Conservation (phyloP, 768 basidiomycete species). For the Macrolepiota fuliginosa region DNA sequence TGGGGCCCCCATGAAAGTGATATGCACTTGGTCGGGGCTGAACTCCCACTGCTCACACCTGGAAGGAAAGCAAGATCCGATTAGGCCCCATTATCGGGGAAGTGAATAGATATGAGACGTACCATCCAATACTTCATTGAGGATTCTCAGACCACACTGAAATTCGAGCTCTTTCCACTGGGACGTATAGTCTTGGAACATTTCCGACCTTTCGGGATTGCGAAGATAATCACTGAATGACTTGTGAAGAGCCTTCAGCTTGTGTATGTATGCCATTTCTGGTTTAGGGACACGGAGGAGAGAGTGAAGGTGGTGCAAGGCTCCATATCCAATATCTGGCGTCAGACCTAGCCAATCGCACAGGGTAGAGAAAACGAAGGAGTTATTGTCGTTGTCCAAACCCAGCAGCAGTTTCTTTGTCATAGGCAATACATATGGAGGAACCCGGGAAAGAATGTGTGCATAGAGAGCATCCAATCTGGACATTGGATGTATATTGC, state of each 20-base stretch:
- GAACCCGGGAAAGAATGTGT: neutral
- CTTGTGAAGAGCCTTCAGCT: too few relatives aligned
- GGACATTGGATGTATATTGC: neutral
- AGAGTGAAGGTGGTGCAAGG: too few relatives aligned
- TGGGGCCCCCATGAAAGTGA: neutral
- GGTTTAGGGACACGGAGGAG: too few relatives aligned
- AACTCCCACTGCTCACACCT: neutral
- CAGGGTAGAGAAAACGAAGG: too few relatives aligned
- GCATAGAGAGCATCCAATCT: neutral
- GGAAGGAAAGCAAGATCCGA: neutral
- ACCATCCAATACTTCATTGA: too few relatives aligned
- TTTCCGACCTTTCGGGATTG: neutral
- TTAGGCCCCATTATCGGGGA: neutral
- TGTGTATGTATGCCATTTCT: too few relatives aligned
- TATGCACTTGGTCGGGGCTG: neutral
- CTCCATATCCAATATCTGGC: too few relatives aligned
- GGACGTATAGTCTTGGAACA: neutral
- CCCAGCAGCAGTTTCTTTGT: too few relatives aligned
- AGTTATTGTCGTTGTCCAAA: too few relatives aligned
- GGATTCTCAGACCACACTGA: neutral
- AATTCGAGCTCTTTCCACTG: neutral
- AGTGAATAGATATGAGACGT: neutral
- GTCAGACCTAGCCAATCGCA: too few relatives aligned
- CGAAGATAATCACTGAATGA: neutral
- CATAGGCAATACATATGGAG: too few relatives aligned